Evolutionary conservation across 192 early-diverging fungal genomes (phyloP).

Genomic region (Coemansia nantahalensis): DNA sequence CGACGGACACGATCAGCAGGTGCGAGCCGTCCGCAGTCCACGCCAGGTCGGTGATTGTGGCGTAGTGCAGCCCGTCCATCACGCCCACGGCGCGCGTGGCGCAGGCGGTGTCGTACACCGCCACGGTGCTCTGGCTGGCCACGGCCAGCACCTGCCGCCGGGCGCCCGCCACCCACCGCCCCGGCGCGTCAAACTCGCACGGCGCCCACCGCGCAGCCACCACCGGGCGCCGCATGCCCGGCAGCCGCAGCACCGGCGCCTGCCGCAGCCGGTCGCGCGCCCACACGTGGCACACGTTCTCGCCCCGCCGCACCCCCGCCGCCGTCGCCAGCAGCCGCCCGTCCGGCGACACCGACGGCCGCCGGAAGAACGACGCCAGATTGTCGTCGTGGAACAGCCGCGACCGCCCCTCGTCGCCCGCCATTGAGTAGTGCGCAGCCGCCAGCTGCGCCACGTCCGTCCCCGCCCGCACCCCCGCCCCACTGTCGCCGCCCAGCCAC

Average conservation of each 20-base stretch:
- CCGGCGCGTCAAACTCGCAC: slow-evolving; percentile 18
- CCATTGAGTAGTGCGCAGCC: slow-evolving; percentile 36
- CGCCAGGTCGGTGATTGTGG: slow-evolving; percentile 83
- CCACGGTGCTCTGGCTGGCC: slow-evolving; percentile 77
- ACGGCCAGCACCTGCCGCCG: slow-evolving; percentile 85
- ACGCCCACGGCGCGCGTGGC: slow-evolving; percentile 61
- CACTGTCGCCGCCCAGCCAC: slow-evolving; percentile 17
- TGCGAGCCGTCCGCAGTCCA: slow-evolving; percentile 79
- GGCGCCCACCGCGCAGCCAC: slow-evolving; percentile 72
- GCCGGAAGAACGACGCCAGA: slow-evolving; percentile 85
- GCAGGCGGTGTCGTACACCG: slow-evolving; percentile 86
- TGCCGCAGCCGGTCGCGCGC: slow-evolving; percentile 58
- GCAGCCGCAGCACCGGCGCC: slow-evolving; percentile 67
- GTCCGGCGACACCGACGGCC: slow-evolving; percentile 85
- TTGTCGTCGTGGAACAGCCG: slow-evolving; percentile 83
- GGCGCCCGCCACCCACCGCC: slow-evolving; percentile 34
- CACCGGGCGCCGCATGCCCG: slow-evolving; percentile 71
- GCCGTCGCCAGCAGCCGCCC: slow-evolving; percentile 80
- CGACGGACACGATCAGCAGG: slow-evolving; percentile 74
- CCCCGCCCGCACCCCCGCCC: slow-evolving; percentile 16
- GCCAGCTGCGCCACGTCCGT: slow-evolving; percentile 16
- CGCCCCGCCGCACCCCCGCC: slow-evolving; percentile 64
- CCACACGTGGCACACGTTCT: slow-evolving; percentile 68
- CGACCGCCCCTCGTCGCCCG: slow-evolving; percentile 14
- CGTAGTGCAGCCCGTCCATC: slow-evolving; percentile 81